Evolutionary conservation across 495 filamentous ascomycete genomes (phyloP), one percentile per base, ranked within the genome.

Genomic region (Penicillium pancosmium): DNA sequence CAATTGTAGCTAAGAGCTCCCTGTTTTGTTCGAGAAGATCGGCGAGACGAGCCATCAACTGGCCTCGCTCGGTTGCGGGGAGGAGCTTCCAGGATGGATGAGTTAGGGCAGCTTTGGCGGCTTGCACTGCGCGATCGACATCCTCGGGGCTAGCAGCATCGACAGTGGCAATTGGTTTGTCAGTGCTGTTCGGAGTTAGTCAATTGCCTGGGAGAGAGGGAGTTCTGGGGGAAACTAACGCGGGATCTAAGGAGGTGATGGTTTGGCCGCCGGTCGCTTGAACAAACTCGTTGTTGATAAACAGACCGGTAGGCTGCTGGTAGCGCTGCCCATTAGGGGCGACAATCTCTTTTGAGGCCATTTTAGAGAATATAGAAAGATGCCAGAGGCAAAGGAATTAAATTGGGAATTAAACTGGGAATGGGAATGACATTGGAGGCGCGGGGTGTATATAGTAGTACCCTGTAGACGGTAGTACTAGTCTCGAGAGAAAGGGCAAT

Each of bases 211-310:
- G 33, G 18, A 47, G 10, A 16, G n/a, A 48, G 2, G 13, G 46
- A 9, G 21, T 18, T 31, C 15, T 23, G 46, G 23, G 23, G 11
- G 31, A 21, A 43, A 65, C 73, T 21, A 58, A 78, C 73, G 73
- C 72, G 27, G 93, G 93, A 68, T 93, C 93, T 60, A 95, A 84
- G 12, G 86, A 86, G 3, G 82, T 83, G 41, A 98, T 85, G 55
- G 82, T 95, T 58, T 88, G 81, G 13, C 85, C 89, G 19, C 83
- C 83, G 60, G 80, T 86, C 40, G 87, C 86, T 60, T 86, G 82
- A 43, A 96, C 88, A 65, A 92, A 96, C 69, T 96, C 89, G 62
- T 96, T 96, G 76, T 96, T 93, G 78, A 98, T 96, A 75, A 97
- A 97, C 15, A 98, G 84, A 18, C 93, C 93, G 16, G 86, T 81